A percentile compares a stretch with the other conserved stretches of the same genome.
phyloP scores from a whole-genome alignment of 345 rosid species.

The Populus deltoides region DNA sequence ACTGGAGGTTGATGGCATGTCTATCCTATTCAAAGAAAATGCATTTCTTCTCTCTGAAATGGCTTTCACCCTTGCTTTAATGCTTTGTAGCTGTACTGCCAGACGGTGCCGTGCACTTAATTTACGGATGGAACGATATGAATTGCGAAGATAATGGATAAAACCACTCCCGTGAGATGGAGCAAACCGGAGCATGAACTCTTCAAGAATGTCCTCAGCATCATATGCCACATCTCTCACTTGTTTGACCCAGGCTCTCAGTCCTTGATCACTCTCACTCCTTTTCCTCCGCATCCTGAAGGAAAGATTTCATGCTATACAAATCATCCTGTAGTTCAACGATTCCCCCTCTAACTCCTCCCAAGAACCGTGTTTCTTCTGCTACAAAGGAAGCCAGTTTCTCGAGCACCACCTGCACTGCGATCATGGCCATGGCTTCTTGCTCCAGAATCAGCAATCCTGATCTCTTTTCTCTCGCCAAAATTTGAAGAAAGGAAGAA shows the following conservation, averaged over 20 bases:
- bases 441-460: too few species aligned
- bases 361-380: conserved; percentile 1
- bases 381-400: background rate
- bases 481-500: too few species aligned
- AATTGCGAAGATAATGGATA: background rate
- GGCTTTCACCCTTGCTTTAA: background rate
- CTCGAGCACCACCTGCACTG: too few species aligned
- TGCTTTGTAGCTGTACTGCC: background rate
- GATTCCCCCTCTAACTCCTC: conserved; percentile 9
- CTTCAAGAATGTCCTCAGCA: background rate
- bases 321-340: background rate
- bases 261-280: conserved; percentile 1
- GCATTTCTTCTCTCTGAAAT: conserved; percentile 14
- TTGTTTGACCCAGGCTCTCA: conserved; percentile 6
- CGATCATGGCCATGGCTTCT: too few species aligned
- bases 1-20: background rate
- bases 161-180: background rate
- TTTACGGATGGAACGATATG: background rate
- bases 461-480: too few species aligned
- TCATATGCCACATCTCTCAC: conserved; percentile 15
- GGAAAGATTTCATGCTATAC: conserved; percentile 8
- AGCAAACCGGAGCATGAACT: background rate
- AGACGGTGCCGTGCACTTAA: background rate
- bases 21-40: background rate
- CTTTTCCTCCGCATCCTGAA: conserved; percentile 16